Conservation (phyloP, 371 early-diverging fungal genomes). For the Mucor irregularis region DNA sequence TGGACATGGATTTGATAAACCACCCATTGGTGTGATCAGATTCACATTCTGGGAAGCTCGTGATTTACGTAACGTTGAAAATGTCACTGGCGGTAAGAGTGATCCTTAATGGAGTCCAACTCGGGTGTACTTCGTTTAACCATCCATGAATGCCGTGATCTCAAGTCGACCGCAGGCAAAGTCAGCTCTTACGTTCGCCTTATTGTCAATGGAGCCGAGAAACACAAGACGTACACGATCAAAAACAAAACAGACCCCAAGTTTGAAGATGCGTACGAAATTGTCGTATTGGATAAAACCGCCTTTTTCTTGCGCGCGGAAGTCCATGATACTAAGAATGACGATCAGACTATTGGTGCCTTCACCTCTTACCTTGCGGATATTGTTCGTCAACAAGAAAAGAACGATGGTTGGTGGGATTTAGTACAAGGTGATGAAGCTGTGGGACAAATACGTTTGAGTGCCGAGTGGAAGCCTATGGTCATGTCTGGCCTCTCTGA, state of each 20-base stretch:
- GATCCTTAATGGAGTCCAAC: conserved; percentile 94
- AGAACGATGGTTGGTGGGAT: conserved; percentile 50
- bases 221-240: conserved; percentile 37
- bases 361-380: conserved; percentile 36
- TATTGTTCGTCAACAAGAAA: conserved; percentile 33
- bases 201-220: conserved; percentile 42
- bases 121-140: conserved; percentile 52
- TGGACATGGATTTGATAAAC: conserved; percentile 43
- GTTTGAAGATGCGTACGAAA: conserved; percentile 48
- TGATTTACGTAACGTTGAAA: conserved; percentile 73
- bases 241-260: conserved; percentile 47
- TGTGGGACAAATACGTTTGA: conserved; percentile 49
- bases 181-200: conserved; percentile 47
- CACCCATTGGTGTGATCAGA: conserved; percentile 83
- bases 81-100: conserved; percentile 65
- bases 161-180: conserved; percentile 18
- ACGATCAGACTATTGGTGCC: conserved; percentile 38
- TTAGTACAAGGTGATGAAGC: conserved; percentile 25
- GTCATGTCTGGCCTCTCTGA: conserved; percentile 49
- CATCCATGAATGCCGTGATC: conserved; percentile 47
- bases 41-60: conserved; percentile 75
- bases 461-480: conserved; percentile 60
- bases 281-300: conserved; percentile 47
- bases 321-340: too few relatives aligned
- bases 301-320: conserved; percentile 33